A percentile compares a stretch with the other conserved stretches of the same genome.
These are phyloP conservation scores for Gloeophyllum trabeum DNA, from an alignment of 768 basidiomycete genomes.

Conservation along the genomic window DNA sequence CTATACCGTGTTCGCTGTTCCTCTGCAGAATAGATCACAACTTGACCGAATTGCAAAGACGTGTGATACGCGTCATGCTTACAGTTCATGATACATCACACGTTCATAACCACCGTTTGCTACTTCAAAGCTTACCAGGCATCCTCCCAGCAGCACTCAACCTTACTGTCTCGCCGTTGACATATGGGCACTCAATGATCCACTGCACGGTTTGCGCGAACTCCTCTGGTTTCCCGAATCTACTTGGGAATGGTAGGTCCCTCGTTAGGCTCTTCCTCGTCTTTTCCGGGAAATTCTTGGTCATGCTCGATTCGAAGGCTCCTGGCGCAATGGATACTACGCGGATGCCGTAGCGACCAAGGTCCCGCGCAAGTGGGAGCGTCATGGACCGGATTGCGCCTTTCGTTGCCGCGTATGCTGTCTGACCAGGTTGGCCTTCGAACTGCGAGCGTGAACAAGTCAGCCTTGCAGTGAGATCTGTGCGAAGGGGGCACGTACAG, in stretches of 20 bases:
- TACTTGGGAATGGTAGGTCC: conserved; percentile 20
- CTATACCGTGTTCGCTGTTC: no score
- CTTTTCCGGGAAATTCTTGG: conserved; percentile 15
- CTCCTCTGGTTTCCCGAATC: conserved; percentile 20
- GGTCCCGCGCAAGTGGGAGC: conserved; percentile 49
- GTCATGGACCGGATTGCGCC: conserved; percentile 47
- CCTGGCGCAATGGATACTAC: conserved; percentile 49
- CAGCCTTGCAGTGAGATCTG: neutral
- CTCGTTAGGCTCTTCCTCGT: conserved; percentile 8
- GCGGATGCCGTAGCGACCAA: conserved; percentile 37
- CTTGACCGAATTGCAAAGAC: no score
- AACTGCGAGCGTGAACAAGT: conserved; percentile 20
- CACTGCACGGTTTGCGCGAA: conserved; percentile 19
- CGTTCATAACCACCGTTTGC: no score
- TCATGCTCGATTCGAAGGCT: conserved; percentile 34
- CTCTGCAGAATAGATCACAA: no score
- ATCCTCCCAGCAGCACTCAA: conserved; percentile 15
- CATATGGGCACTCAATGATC: conserved; percentile 20
- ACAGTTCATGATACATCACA: no score
- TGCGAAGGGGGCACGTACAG: conserved; percentile 12
- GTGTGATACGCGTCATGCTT: no score
- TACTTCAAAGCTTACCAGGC: conserved; percentile 12
- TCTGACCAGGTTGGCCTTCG: conserved; percentile 46
- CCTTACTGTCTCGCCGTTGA: conserved; percentile 19
- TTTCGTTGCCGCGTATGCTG: conserved; percentile 45